phyloP scores from a whole-genome alignment of 2,329 filamentous ascomycete species.

The Penicillium sp. region DNA sequence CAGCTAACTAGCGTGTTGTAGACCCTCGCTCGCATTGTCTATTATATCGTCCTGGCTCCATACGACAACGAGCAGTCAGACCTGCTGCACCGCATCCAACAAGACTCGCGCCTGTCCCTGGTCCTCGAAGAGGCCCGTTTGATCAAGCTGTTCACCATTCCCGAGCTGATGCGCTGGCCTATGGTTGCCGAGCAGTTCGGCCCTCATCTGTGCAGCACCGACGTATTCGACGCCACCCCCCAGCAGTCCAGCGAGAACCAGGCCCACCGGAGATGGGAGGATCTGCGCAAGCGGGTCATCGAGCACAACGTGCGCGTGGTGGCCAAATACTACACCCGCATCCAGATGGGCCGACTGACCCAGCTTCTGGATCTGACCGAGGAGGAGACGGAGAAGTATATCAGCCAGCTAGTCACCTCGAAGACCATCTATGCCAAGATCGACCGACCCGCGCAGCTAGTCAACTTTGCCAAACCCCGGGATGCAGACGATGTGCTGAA shows the following conservation, averaged over 20 bases:
- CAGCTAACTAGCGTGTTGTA: slow-evolving; percentile 32
- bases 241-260: slow-evolving; percentile 68
- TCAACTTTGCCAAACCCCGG: slow-evolving; percentile 90
- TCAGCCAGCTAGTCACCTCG: slow-evolving; percentile 90
- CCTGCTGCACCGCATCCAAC: slow-evolving; percentile 85
- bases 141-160: slow-evolving; percentile 88
- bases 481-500: slow-evolving; percentile 95
- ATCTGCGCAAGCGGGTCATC: slow-evolving; percentile 95
- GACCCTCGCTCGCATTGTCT: slow-evolving; percentile 92
- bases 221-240: slow-evolving; percentile 72
- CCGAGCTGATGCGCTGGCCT: slow-evolving; percentile 97
- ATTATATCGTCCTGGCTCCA: slow-evolving; percentile 92
- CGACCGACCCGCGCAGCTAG: slow-evolving; percentile 83
- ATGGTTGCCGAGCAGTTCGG: slow-evolving; percentile 86
- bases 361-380: slow-evolving; percentile 86
- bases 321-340: slow-evolving; percentile 97
- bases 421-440: slow-evolving; percentile 99
- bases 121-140: slow-evolving; percentile 78
- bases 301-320: slow-evolving; percentile 98
- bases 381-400: slow-evolving; percentile 98
- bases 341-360: slow-evolving; percentile 85
- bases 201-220: slow-evolving; percentile 77
- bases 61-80: slow-evolving; percentile 99
- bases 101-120: slow-evolving; percentile 73
- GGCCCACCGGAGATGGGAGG: slow-evolving; percentile 81